Percentiles rank a stretch among this genome's conserved stretches.
Evolutionary conservation across 345 rosid species (phyloP).

Genomic region (Citropsis articulata): DNA sequence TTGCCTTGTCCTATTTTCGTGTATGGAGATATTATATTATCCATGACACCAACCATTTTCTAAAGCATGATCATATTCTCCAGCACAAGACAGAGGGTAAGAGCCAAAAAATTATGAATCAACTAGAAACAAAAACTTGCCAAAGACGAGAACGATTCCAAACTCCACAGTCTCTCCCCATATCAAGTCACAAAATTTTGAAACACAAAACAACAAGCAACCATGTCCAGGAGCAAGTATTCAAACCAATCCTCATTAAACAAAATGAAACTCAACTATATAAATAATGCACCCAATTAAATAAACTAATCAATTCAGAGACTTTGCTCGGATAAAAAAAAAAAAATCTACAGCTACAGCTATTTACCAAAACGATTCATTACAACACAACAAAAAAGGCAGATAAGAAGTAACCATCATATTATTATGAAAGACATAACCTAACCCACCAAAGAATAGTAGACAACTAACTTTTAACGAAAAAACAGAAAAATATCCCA

Average conservation of each 20-base stretch:
- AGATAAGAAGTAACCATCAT: not conserved
- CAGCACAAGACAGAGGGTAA: not conserved
- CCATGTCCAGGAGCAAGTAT: not conserved
- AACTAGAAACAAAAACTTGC: not conserved
- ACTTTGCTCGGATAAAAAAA: too few relatives aligned
- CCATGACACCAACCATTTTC: not conserved
- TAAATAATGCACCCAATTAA: not conserved
- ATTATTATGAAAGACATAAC: not conserved
- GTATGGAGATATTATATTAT: not conserved
- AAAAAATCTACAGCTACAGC: not conserved
- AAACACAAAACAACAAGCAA: constrained; percentile 7
- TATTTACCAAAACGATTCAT: not conserved
- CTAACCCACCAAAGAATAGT: not conserved
- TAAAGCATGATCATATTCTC: not conserved
- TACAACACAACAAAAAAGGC: not conserved
- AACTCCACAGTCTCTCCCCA: not conserved
- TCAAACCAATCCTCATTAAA: not conserved
- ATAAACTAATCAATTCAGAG: not conserved
- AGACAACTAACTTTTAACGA: not conserved
- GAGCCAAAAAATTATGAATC: not conserved
- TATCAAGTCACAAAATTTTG: constrained; percentile 2
- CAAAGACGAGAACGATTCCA: not conserved
- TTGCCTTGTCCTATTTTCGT: not conserved
- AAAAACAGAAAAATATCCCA: not conserved
- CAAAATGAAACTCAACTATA: not conserved